phyloP scores from a whole-genome alignment of 2,329 filamentous ascomycete genomes.

The Daldinia eschscholtzii region DNA sequence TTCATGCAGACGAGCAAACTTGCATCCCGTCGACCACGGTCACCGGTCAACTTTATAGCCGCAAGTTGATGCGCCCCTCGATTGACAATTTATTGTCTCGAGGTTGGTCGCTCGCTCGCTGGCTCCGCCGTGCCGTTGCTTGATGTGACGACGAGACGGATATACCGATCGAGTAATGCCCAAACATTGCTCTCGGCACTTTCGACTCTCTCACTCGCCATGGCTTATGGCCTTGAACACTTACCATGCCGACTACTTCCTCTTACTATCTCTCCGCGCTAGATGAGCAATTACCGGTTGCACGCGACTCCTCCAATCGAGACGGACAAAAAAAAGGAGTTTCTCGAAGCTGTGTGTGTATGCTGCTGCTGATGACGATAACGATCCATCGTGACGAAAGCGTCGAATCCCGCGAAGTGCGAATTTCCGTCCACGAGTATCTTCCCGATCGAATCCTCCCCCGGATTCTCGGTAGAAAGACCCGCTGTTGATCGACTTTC shows the following conservation, averaged over 20 bases:
- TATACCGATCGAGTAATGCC: constrained; percentile 19
- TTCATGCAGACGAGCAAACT: constrained; percentile 31
- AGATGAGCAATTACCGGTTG: constrained; percentile 29
- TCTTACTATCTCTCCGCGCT: constrained; percentile 25
- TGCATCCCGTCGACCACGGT: constrained; percentile 41
- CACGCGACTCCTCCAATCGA: constrained; percentile 38
- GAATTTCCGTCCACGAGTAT: constrained; percentile 25
- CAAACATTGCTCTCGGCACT: constrained; percentile 21
- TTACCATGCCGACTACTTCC: constrained; percentile 10
- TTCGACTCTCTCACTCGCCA: constrained; percentile 29
- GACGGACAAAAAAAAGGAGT: constrained; percentile 18
- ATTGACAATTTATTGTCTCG: constrained; percentile 39
- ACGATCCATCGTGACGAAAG: constrained; percentile 26
- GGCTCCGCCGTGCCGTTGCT: constrained; percentile 10
- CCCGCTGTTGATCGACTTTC: constrained; percentile 33
- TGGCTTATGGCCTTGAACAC: constrained; percentile 4
- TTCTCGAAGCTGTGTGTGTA: constrained; percentile 32
- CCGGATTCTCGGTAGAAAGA: constrained; percentile 24
- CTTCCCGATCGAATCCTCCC: constrained; percentile 16
- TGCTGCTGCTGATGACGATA: constrained; percentile 19
- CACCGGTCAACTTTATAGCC: constrained; percentile 14
- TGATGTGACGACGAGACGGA: constrained; percentile 30
- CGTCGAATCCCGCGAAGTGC: constrained; percentile 26
- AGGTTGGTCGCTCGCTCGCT: constrained; percentile 10
- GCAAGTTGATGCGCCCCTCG: constrained; percentile 22